Evolutionary conservation across 2,329 filamentous ascomycete genomes (phyloP).

Genomic region (Trichoderma semiorbis): DNA sequence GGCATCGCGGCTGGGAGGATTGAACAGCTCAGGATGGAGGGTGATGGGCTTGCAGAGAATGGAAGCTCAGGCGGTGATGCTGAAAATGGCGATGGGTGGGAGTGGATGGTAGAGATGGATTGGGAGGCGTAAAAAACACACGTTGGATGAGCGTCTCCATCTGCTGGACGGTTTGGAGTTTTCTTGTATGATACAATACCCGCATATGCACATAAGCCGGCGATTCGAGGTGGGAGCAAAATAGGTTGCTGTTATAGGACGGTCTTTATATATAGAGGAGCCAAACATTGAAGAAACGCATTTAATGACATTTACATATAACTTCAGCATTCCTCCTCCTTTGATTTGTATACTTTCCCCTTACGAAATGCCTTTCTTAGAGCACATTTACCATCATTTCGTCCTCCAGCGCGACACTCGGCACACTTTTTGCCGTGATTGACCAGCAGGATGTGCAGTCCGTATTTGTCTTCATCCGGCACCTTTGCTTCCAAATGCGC

Average conservation of each 20-base stretch:
- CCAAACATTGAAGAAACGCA: no score
- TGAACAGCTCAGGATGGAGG: conserved; percentile 37
- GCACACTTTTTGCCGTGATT: conserved; percentile 44
- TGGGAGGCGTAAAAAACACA: conserved; percentile 29
- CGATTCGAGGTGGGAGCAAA: not conserved
- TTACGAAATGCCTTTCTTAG: conserved; percentile 39
- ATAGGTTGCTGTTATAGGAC: not conserved
- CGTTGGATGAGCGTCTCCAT: not conserved
- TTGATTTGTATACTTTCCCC: conserved; percentile 18
- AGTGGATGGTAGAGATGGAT: conserved; percentile 43
- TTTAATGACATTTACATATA: not conserved
- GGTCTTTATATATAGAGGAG: not conserved
- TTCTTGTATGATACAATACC: not conserved
- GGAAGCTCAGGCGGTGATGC: conserved; percentile 16
- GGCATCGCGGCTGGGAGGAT: conserved; percentile 47
- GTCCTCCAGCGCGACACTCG: conserved; percentile 45
- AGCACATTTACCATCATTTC: conserved; percentile 38
- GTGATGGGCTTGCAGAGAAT: not conserved
- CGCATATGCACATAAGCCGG: not conserved
- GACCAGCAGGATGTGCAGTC: conserved; percentile 48
- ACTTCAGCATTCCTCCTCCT: not conserved
- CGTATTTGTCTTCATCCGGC: conserved; percentile 48
- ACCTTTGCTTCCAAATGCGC: conserved; percentile 48
- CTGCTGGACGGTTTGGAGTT: not conserved
- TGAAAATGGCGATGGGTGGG: conserved; percentile 31